Evolutionary conservation across 176 grass and related monocot species (phyloP).

Genomic region (Raddia guianensis): DNA sequence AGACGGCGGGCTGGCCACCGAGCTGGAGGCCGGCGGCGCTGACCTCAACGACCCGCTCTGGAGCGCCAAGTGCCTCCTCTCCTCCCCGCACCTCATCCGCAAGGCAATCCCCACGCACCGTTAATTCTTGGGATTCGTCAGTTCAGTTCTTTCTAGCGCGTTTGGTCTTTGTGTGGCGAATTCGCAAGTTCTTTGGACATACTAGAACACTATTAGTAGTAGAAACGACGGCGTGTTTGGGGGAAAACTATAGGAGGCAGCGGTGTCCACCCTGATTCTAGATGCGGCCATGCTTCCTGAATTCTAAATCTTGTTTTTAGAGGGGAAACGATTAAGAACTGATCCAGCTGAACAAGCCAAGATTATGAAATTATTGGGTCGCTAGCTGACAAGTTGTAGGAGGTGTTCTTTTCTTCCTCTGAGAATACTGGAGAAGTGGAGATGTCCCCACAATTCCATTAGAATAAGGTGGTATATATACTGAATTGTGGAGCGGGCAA

Average conservation of each 20-base stretch:
- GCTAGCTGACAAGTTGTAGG: conserved; percentile 16
- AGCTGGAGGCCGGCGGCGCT: conserved; percentile 91
- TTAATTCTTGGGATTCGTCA: background rate
- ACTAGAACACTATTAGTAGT: background rate
- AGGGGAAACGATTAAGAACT: background rate
- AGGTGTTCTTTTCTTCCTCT: background rate
- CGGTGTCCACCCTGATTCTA: background rate
- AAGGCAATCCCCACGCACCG: conserved; percentile 39
- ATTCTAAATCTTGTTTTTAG: background rate
- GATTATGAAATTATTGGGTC: background rate
- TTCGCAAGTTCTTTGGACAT: background rate
- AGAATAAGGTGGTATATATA: background rate
- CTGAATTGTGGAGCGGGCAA: conserved; percentile 7
- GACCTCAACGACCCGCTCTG: conserved; percentile 98
- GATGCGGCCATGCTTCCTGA: background rate
- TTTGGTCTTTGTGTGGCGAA: background rate
- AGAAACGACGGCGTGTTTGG: background rate
- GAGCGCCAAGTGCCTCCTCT: conserved; percentile 95
- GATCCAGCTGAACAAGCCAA: background rate
- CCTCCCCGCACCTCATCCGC: conserved; percentile 79
- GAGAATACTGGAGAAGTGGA: conserved; percentile 24
- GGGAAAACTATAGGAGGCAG: background rate
- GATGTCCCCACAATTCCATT: conserved; percentile 25
- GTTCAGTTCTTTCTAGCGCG: background rate
- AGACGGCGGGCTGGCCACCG: conserved; percentile 93